Base-by-base conservation (phyloP, 345 rosid genomes). In the Schrenkiella parvula region DNA sequence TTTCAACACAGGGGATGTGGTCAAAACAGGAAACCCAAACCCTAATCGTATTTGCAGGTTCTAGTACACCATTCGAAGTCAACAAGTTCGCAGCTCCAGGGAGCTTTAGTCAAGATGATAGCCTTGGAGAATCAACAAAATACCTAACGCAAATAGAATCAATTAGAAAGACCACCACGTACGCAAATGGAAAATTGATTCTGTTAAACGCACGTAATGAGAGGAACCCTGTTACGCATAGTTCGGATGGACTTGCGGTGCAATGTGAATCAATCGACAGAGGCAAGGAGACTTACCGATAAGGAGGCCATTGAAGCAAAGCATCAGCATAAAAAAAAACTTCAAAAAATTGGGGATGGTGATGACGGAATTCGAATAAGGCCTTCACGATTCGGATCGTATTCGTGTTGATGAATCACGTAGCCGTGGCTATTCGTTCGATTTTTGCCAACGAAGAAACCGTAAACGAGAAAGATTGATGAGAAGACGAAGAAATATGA, bases 211-310 rank as follows among this genome's bases (percentile, higher is more conserved):
- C 51, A 22, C 37, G 2, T 7, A 62, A 54, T 2, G 52, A 39
- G 2, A 42, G 21, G 41, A 51, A 32, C 56, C 46, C 57, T 50
- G 38, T 0, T 28, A 43, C 1, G 67, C 41, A 69, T 34, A 79
- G 79, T 66, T 71, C 31, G 57, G 55, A 71, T 50, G 2, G 21
- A 42, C 5, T 66, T 35, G 41, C 3, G 52, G 59, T 61, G 64
- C 57, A 72, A 48, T 54, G 67, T 72, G 54, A 82, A 73, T 32
- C 19, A 41, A 82, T 87, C 75, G 83, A 80, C 67, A 57, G 66
- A 57, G 68, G 82, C 77, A 14, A 1, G 18, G 15, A 48, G 54
- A 81, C 91, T 83, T 75, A 81, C 89, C 78, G 82, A 80, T 82
- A 80, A 51, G 56, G 48, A 38, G 14, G 61, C 14, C 72, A 67